Evolutionary conservation across 2,329 filamentous ascomycete genomes (phyloP).

Genomic region (Paecilomyces formosus): DNA sequence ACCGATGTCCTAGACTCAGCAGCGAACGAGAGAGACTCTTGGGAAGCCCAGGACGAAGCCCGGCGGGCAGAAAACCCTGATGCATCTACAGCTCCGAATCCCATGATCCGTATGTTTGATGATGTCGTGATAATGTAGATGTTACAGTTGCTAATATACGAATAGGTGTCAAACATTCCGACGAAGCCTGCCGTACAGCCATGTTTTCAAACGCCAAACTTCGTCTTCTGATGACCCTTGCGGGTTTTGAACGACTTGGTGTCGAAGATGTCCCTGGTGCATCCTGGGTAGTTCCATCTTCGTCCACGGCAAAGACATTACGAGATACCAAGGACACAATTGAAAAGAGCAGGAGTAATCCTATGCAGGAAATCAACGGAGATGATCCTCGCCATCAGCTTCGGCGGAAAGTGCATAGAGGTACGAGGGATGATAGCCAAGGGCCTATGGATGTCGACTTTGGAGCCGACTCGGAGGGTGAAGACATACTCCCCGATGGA

Average conservation of each 20-base stretch:
- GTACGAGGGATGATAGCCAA: constrained; percentile 24
- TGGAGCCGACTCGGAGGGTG: constrained; percentile 62
- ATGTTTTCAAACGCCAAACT: constrained; percentile 88
- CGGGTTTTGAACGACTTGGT: constrained; percentile 60
- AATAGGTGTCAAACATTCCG: constrained; percentile 56
- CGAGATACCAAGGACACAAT: constrained; percentile 65
- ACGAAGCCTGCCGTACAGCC: constrained; percentile 59
- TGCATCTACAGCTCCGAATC: constrained; percentile 16
- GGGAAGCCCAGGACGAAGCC: constrained; percentile 65
- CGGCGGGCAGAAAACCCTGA: constrained; percentile 38
- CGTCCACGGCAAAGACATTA: constrained; percentile 57
- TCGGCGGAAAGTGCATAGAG: constrained; percentile 55
- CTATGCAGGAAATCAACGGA: constrained; percentile 69
- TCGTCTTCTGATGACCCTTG: constrained; percentile 71
- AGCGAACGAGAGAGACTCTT: constrained; percentile 64
- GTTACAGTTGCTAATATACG: constrained; percentile 14
- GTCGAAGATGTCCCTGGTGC: constrained; percentile 67
- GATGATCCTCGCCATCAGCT: constrained; percentile 69
- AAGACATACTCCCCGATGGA: constrained; percentile 49
- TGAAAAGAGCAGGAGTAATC: constrained; percentile 69
- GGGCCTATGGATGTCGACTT: constrained; percentile 49
- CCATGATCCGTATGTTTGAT: constrained; percentile 40
- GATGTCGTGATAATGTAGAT: not conserved
- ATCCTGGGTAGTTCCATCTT: constrained; percentile 67
- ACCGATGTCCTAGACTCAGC: constrained; percentile 63